A percentile compares a stretch with the other conserved stretches of the same genome.
Evolutionary conservation across 2,329 filamentous ascomycete genomes (phyloP).

Genomic region (Fusarium sp.): DNA sequence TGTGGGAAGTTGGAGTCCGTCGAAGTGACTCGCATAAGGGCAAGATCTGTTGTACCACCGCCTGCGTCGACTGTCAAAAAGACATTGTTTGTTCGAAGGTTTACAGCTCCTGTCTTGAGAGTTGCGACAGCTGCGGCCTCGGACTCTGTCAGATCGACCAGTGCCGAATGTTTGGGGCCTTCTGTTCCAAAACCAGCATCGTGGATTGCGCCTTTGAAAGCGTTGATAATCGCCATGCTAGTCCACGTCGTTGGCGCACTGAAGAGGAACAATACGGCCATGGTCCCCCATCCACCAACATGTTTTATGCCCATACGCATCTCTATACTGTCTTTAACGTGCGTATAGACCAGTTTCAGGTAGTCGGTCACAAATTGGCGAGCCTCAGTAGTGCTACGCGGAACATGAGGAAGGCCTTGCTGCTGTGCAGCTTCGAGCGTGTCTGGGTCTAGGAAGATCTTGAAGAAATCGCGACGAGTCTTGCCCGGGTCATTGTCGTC

Average conservation of each 20-base stretch:
- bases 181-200: constrained; percentile 65
- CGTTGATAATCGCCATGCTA: constrained; percentile 64
- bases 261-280: constrained; percentile 68
- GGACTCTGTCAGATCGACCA: constrained; percentile 63
- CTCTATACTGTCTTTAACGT: constrained; percentile 63
- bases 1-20: constrained; percentile 48
- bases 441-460: constrained; percentile 66
- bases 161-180: constrained; percentile 56
- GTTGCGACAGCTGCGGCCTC: constrained; percentile 64
- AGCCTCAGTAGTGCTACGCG: constrained; percentile 59
- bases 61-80: constrained; percentile 63
- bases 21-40: constrained; percentile 59
- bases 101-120: constrained; percentile 59
- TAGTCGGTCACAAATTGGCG: constrained; percentile 66
- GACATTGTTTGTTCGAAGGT: constrained; percentile 56
- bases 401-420: constrained; percentile 61
- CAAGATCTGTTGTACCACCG: constrained; percentile 63
- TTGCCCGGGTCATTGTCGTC: constrained; percentile 45
- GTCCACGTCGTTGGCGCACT: constrained; percentile 72
- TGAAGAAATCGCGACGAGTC: constrained; percentile 66
- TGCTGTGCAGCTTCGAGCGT: constrained; percentile 60
- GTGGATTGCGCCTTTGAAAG: constrained; percentile 63
- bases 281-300: constrained; percentile 59
- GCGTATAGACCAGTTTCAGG: constrained; percentile 63
- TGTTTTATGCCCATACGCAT: constrained; percentile 56